phyloP scores from a whole-genome alignment of 345 rosid genomes.

The Kandelia obovata region DNA sequence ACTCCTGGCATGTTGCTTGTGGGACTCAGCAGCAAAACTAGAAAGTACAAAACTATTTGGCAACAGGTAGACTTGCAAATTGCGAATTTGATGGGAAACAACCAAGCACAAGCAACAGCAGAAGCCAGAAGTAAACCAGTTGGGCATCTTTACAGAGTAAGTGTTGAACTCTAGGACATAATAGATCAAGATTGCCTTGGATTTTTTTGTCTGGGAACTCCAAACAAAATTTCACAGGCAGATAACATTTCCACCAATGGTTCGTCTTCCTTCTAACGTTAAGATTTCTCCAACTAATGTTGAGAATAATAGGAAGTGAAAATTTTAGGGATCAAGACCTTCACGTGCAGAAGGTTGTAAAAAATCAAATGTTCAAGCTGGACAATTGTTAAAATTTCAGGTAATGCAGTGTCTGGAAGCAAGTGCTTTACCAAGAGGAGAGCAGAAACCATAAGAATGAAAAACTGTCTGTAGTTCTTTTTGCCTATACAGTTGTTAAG shows the following conservation, averaged over 20 bases:
- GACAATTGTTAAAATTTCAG: background rate
- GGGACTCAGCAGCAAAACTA: slow-evolving; percentile 12
- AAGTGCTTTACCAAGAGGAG: slow-evolving; percentile 72
- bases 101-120: background rate
- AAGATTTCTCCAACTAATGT: too few species aligned
- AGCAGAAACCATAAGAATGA: slow-evolving; percentile 84
- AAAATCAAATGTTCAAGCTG: background rate
- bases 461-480: slow-evolving; percentile 81
- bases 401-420: slow-evolving; percentile 15
- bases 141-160: background rate
- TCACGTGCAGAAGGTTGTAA: background rate
- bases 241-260: background rate
- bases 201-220: background rate
- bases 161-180: background rate
- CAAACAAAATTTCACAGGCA: background rate
- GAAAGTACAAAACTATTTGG: slow-evolving; percentile 11
- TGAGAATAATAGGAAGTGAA: too few species aligned
- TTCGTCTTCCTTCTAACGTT: background rate
- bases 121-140: background rate
- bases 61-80: slow-evolving; percentile 9
- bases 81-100: slow-evolving; percentile 5
- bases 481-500: slow-evolving; percentile 93
- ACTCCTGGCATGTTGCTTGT: slow-evolving; percentile 18
- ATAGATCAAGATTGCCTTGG: background rate
- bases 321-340: background rate